Conservation (phyloP, 495 filamentous ascomycete species). For the Chlorociboria aeruginascens region DNA sequence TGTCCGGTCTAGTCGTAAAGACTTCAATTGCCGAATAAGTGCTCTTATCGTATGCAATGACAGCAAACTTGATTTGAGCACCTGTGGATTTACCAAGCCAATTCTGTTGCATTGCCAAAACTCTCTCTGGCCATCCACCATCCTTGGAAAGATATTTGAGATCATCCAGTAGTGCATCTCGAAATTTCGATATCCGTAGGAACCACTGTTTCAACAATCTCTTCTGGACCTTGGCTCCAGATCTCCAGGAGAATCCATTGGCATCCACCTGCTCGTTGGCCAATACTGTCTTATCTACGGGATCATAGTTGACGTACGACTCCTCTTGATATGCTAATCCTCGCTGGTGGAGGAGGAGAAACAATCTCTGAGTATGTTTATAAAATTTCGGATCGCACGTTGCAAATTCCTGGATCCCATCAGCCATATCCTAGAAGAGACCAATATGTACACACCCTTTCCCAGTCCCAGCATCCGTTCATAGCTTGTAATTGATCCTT, state of each 20-base stretch:
- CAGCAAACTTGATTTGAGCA: conserved; percentile 56
- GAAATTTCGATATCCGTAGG: conserved; percentile 68
- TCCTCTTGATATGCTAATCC: conserved; percentile 69
- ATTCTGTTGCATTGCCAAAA: conserved; percentile 74
- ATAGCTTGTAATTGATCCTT: conserved; percentile 67
- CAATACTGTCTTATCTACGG: conserved; percentile 77
- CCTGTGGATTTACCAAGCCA: conserved; percentile 77
- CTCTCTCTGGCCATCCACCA: conserved; percentile 69
- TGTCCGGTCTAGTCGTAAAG: conserved; percentile 78
- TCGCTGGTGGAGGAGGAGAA: conserved; percentile 58
- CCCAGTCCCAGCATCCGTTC: conserved; percentile 74
- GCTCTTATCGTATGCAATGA: conserved; percentile 28
- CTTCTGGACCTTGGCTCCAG: conserved; percentile 76
- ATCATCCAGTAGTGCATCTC: conserved; percentile 60
- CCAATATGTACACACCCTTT: conserved; percentile 43
- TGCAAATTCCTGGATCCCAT: conserved; percentile 53
- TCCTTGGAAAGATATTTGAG: conserved; percentile 49
- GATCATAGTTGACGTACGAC: conserved; percentile 80
- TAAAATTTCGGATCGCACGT: conserved; percentile 80
- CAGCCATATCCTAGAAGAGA: not conserved
- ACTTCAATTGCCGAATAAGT: conserved; percentile 42
- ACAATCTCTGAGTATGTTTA: conserved; percentile 78
- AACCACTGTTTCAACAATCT: conserved; percentile 81
- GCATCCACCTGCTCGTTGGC: conserved; percentile 87
- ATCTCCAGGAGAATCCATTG: conserved; percentile 76